Evolutionary conservation across 495 filamentous ascomycete genomes (phyloP).

Genomic region (Schizothecium vesticola): DNA sequence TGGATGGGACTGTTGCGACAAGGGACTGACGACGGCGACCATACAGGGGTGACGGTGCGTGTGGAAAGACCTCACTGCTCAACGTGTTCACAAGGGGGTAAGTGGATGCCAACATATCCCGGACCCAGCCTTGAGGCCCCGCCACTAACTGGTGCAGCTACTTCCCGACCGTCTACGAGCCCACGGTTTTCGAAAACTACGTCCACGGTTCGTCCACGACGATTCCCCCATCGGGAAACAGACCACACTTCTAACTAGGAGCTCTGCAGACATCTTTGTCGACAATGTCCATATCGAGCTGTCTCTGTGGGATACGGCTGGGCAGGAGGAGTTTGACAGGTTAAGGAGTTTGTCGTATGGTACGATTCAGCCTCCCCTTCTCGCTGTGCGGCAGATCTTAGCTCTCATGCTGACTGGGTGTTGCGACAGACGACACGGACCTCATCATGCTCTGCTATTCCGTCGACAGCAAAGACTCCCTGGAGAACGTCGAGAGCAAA

Average conservation of each 20-base stretch:
- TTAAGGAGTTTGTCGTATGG: constrained; percentile 90
- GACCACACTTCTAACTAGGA: constrained; percentile 6
- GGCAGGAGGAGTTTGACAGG: constrained; percentile 98
- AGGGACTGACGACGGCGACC: constrained; percentile 25
- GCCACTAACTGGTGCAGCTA: constrained; percentile 50
- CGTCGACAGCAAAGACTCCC: constrained; percentile 90
- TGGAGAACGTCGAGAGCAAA: constrained; percentile 97
- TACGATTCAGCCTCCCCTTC: constrained; percentile 9
- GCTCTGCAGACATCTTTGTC: constrained; percentile 80
- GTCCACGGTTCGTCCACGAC: constrained; percentile 69
- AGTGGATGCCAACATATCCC: constrained; percentile 19
- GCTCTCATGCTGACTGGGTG: constrained; percentile 6
- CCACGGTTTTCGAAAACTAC: constrained; percentile 99
- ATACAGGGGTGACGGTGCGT: constrained; percentile 87
- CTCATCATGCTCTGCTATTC: constrained; percentile 98
- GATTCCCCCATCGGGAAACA: background rate
- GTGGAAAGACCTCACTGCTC: constrained; percentile 92
- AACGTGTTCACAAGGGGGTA: constrained; percentile 99
- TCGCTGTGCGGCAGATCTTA: background rate
- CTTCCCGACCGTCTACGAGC: constrained; percentile 98
- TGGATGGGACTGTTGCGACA: constrained; percentile 5
- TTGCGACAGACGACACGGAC: constrained; percentile 71
- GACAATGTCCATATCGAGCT: constrained; percentile 94
- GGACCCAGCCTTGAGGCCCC: background rate
- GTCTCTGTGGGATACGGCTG: constrained; percentile 96